Evolutionary conservation across 768 basidiomycete genomes (phyloP).

Genomic region (Peribolospora kevripleyi): DNA sequence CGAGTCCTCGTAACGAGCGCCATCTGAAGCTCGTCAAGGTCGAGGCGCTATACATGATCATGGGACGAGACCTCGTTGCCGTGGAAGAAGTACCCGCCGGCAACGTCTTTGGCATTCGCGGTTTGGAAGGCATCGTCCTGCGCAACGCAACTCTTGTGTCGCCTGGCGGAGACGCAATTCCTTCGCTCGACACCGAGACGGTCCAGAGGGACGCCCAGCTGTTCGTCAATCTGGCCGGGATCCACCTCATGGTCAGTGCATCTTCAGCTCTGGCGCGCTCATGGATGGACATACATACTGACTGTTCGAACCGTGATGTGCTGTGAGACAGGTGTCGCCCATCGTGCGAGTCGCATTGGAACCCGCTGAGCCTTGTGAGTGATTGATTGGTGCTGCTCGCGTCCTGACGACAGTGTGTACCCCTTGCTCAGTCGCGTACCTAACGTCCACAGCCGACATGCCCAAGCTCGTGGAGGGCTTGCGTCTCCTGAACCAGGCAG

Average conservation of each 20-base stretch:
- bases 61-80: slow-evolving; percentile 79
- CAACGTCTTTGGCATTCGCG: slow-evolving; percentile 78
- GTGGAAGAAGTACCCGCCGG: slow-evolving; percentile 67
- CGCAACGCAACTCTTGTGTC: slow-evolving; percentile 74
- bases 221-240: slow-evolving; percentile 56
- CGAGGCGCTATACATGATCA: slow-evolving; percentile 74
- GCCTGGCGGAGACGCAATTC: slow-evolving; percentile 23
- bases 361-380: slow-evolving; percentile 34
- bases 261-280: neutral
- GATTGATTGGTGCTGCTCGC: neutral
- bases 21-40: slow-evolving; percentile 37
- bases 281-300: neutral
- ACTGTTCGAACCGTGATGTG: neutral
- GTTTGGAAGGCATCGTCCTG: slow-evolving; percentile 71
- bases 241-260: slow-evolving; percentile 36
- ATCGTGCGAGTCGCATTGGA: slow-evolving; percentile 92
- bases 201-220: slow-evolving; percentile 26
- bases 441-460: slow-evolving; percentile 36
- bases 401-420: neutral
- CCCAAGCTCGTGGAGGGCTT: slow-evolving; percentile 66
- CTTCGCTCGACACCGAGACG: slow-evolving; percentile 3
- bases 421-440: neutral
- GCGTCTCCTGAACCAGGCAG: slow-evolving; percentile 71
- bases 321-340: slow-evolving; percentile 37
- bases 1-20: slow-evolving; percentile 42